These are phyloP conservation scores for Cutaneotrichosporon sp. DNA, from an alignment of 1,284 basidiomycete species.

Conservation along the genomic window DNA sequence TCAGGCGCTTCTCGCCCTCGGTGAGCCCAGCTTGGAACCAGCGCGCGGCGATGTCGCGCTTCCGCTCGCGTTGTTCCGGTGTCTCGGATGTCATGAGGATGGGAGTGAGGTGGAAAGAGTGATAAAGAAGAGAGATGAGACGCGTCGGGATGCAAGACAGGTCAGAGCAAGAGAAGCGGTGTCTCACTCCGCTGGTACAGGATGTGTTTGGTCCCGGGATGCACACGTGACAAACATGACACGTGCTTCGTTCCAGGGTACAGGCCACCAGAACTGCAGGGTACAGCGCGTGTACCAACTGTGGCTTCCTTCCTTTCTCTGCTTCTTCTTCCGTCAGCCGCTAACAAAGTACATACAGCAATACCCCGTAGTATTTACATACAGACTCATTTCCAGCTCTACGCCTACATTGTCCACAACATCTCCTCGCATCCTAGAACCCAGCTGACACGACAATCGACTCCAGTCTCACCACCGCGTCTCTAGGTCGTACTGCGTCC, in stretches of 20 bases:
- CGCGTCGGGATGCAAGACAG: neutral
- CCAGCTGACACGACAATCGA: neutral
- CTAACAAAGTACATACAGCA: neutral
- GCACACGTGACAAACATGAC: neutral
- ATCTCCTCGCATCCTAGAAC: neutral
- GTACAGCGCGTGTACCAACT: neutral
- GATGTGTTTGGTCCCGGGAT: neutral
- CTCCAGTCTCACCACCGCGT: neutral
- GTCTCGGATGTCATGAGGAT: neutral
- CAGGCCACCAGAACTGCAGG: neutral
- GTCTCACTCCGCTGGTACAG: neutral
- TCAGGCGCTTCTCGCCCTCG: conserved; percentile 16
- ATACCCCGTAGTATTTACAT: neutral
- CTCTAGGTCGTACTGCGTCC: neutral
- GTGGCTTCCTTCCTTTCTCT: neutral
- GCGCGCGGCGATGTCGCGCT: conserved; percentile 23
- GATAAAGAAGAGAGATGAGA: neutral
- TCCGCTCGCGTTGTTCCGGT: conserved; percentile 10
- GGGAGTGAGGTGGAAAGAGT: neutral
- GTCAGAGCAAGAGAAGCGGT: neutral
- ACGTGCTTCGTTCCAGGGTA: neutral
- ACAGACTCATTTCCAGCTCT: neutral
- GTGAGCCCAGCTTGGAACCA: conserved; percentile 13
- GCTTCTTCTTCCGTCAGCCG: neutral
- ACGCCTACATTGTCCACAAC: neutral